phyloP scores from a whole-genome alignment of 2,329 filamentous ascomycete genomes.

The Aspergillus sp. region DNA sequence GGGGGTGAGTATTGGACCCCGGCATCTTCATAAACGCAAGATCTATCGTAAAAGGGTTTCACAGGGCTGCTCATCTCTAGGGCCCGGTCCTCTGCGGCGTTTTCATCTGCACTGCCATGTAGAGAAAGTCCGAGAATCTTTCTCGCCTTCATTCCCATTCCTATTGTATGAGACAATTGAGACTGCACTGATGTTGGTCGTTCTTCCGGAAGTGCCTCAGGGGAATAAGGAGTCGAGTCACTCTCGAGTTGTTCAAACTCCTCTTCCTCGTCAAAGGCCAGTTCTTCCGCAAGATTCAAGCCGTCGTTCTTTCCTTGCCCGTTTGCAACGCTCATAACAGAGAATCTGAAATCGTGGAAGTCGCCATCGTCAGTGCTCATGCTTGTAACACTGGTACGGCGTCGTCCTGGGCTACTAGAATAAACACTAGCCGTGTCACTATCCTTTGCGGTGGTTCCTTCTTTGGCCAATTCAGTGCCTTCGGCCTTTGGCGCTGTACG shows the following conservation, averaged over 20 bases:
- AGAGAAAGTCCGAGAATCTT: conserved; percentile 43
- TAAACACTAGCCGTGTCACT: conserved; percentile 69
- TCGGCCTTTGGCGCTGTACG: conserved; percentile 50
- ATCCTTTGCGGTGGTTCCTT: conserved; percentile 51
- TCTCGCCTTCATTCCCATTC: conserved; percentile 37
- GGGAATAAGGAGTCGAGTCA: conserved; percentile 58
- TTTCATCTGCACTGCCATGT: conserved; percentile 23
- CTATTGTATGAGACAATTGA: conserved; percentile 27
- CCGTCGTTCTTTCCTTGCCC: conserved; percentile 58
- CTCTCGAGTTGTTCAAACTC: conserved; percentile 60
- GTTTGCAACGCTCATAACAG: conserved; percentile 57
- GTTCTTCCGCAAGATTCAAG: conserved; percentile 81
- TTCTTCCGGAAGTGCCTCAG: conserved; percentile 40
- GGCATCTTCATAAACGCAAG: conserved; percentile 63
- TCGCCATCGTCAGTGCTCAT: conserved; percentile 47
- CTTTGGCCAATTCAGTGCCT: conserved; percentile 56
- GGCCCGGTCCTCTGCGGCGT: conserved; percentile 15
- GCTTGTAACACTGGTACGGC: conserved; percentile 54
- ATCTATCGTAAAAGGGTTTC: conserved; percentile 43
- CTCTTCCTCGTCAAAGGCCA: conserved; percentile 80
- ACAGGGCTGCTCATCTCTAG: conserved; percentile 38
- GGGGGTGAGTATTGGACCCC: conserved; percentile 81
- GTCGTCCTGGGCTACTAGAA: conserved; percentile 62
- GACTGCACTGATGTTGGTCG: conserved; percentile 37
- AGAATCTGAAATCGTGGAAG: conserved; percentile 62